Base-by-base conservation (phyloP, 495 filamentous ascomycete genomes). In the Barbatosphaeria neglecta region DNA sequence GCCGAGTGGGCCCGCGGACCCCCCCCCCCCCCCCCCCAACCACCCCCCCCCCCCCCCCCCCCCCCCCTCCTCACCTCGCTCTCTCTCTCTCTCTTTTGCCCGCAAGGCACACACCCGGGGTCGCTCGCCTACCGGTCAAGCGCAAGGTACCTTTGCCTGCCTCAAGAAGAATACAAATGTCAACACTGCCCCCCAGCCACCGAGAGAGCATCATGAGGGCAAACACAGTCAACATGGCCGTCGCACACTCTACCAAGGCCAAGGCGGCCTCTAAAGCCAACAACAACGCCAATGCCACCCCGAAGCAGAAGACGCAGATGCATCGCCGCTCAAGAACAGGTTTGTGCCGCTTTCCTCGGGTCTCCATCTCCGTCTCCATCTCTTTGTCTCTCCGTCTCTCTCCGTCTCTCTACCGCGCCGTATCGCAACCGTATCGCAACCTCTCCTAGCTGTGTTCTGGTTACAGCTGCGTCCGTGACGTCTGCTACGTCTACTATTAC, bases 311-410 rank as follows among this genome's bases (percentile, higher is more conserved):
- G 59, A 68, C 76, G 57, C 90, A 92, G 72, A 86, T 87, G 75
- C 90, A 97, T 65, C 82, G 87, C 58, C 77, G 90, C 54, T 96
- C 90, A 54, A 82, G 90, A 59, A 92, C 88, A 77, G 90, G 90
- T 93, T 71, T 50, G 82, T 65, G 37, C 17, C 3, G 39, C 19
- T 41, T 42, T 50, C 40, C 44, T 37, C 42, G 15, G 23, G 27
- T 15, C 47, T 45, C 38, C 31, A 41, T 47, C 49, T 45, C 41
- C n/a, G n/a, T n/a, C n/a, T n/a, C 33, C 1, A 31, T 16, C 17
- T 16, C 8, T 40, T 20, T 37, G 25, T 22, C 17, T 54, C 37
- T 48, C 47, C 37, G 46, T 44, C 48, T 50, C 41, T 49, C 35
- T 39, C 15, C 41, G 19, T 23, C 24, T 37, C 44, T n/a, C n/a